Percentiles rank a stretch among this genome's conserved stretches.
These are phyloP conservation scores for Cadophora sp. DNA, from an alignment of 2,329 filamentous ascomycete genomes.

Conservation along the genomic window DNA sequence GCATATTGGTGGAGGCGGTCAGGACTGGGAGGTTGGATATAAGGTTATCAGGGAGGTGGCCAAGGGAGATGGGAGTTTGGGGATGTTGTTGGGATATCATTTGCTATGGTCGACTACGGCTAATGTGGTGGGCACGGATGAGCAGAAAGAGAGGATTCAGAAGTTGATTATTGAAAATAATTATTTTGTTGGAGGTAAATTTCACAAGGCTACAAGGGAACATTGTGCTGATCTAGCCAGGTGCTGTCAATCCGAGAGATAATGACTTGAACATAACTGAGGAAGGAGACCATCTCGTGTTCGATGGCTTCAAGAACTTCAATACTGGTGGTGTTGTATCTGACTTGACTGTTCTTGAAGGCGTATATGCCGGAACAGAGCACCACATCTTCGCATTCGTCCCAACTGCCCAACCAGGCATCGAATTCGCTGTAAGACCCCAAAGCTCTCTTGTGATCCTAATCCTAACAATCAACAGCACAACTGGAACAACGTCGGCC, in stretches of 20 bases:
- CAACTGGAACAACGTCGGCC: constrained; percentile 70
- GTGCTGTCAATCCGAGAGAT: constrained; percentile 70
- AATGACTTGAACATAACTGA: constrained; percentile 63
- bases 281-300: constrained; percentile 61
- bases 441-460: not conserved
- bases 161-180: constrained; percentile 67
- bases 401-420: constrained; percentile 61
- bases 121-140: constrained; percentile 63
- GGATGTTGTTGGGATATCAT: constrained; percentile 71
- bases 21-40: constrained; percentile 62
- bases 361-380: constrained; percentile 61
- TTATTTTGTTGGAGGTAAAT: constrained; percentile 65
- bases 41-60: constrained; percentile 67
- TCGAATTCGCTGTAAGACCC: constrained; percentile 53
- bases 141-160: constrained; percentile 63
- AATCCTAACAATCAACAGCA: constrained; percentile 44
- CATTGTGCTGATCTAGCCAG: constrained; percentile 24
- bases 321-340: constrained; percentile 72
- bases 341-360: constrained; percentile 70
- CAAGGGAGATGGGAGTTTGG: constrained; percentile 68
- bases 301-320: constrained; percentile 69
- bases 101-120: constrained; percentile 68
- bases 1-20: constrained; percentile 58
- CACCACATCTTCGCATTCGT: constrained; percentile 70
- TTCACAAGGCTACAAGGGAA: not conserved